A percentile compares a stretch with the other conserved stretches of the same genome.
Evolutionary conservation across 495 filamentous ascomycete species (phyloP).

Genomic region (Penicillium macrosclerotiorum): DNA sequence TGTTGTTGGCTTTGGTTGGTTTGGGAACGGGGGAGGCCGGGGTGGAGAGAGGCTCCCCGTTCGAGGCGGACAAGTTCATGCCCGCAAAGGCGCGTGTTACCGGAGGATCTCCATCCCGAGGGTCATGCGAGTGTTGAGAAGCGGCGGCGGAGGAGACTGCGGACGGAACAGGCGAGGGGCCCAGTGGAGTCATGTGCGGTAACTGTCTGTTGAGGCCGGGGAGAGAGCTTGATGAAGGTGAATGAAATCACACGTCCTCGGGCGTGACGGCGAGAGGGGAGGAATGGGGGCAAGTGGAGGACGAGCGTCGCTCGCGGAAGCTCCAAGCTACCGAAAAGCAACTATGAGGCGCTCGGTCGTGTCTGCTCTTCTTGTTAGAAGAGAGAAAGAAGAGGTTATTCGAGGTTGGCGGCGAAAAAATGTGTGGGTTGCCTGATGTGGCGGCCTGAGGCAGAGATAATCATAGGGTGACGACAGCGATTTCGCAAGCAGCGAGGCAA

Average conservation of each 20-base stretch:
- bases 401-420: slow-evolving; percentile 27
- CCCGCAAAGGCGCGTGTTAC: slow-evolving; percentile 48
- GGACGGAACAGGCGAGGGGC: slow-evolving; percentile 44
- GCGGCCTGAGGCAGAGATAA: slow-evolving; percentile 34
- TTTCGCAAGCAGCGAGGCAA: slow-evolving; percentile 7
- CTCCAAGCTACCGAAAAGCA: slow-evolving; percentile 9
- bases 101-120: slow-evolving; percentile 43
- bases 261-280: slow-evolving; percentile 3
- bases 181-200: slow-evolving; percentile 50
- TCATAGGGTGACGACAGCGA: slow-evolving; percentile 35
- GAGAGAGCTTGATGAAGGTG: slow-evolving; percentile 1
- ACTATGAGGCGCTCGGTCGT: background rate
- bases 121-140: slow-evolving; percentile 40
- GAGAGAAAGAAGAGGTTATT: slow-evolving; percentile 8
- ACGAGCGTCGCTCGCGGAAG: slow-evolving; percentile 27
- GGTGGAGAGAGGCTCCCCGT: slow-evolving; percentile 33
- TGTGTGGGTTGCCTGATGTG: slow-evolving; percentile 16
- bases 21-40: slow-evolving; percentile 34
- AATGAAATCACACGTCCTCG: slow-evolving; percentile 1
- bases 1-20: slow-evolving; percentile 49
- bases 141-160: slow-evolving; percentile 45
- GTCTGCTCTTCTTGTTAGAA: slow-evolving; percentile 1
- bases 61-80: slow-evolving; percentile 42
- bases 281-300: slow-evolving; percentile 6
- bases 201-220: slow-evolving; percentile 7